A percentile compares a stretch with the other conserved stretches of the same genome.
phyloP scores from a whole-genome alignment of 2,329 filamentous ascomycete species.

The Diaporthe velutina region DNA sequence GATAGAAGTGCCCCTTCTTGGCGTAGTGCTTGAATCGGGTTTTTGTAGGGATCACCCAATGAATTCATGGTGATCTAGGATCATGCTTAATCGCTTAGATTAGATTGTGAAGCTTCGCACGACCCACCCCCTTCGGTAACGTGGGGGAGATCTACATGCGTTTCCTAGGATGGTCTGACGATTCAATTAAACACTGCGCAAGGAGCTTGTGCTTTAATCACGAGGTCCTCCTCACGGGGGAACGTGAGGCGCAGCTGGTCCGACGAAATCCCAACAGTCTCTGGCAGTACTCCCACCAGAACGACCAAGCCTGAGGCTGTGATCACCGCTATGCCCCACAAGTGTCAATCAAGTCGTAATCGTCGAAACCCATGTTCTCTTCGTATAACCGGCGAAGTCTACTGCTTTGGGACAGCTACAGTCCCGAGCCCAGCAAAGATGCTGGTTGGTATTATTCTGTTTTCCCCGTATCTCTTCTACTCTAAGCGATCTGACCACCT shows the following conservation, averaged over 20 bases:
- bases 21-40: neutral
- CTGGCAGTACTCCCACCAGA: neutral
- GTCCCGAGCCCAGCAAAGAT: too few species aligned
- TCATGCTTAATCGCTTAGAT: neutral
- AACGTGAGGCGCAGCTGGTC: neutral
- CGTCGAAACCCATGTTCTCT: neutral
- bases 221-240: too few species aligned
- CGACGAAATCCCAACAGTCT: neutral
- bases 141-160: neutral
- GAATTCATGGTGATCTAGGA: neutral
- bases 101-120: neutral
- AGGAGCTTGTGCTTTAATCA: neutral
- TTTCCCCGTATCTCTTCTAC: too few species aligned
- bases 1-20: neutral
- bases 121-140: neutral
- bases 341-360: neutral
- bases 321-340: neutral
- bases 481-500: too few species aligned
- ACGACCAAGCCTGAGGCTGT: neutral
- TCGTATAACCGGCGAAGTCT: neutral
- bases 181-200: neutral
- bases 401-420: neutral
- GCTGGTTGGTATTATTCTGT: too few species aligned
- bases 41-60: neutral
- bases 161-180: too few species aligned